Evolutionary conservation across 805 yeast genomes (phyloP).

Genomic region (Starmerella sirachaensis): DNA sequence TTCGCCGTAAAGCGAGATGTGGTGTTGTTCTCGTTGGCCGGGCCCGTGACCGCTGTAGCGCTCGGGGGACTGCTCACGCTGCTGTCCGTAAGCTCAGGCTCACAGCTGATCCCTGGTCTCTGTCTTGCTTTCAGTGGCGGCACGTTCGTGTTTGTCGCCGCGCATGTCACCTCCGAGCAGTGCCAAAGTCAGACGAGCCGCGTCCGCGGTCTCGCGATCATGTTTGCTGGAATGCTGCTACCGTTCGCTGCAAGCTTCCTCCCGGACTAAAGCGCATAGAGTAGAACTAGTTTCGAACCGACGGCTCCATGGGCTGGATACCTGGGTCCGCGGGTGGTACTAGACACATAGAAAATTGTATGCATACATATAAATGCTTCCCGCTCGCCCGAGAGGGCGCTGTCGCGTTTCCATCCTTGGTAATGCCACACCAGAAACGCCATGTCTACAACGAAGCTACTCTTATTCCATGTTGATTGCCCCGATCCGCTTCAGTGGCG

Average conservation of each 20-base stretch:
- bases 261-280: slow-evolving; percentile 8
- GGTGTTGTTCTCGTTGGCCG: slow-evolving; percentile 42
- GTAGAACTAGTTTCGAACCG: not conserved
- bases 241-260: slow-evolving; percentile 19
- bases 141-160: slow-evolving; percentile 58
- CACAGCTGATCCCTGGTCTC: slow-evolving; percentile 35
- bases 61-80: slow-evolving; percentile 34
- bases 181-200: not conserved
- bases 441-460: too few relatives aligned
- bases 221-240: slow-evolving; percentile 14
- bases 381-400: too few relatives aligned
- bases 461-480: too few relatives aligned
- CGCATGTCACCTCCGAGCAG: slow-evolving; percentile 36
- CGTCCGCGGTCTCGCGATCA: slow-evolving; percentile 5
- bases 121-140: slow-evolving; percentile 58
- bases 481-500: too few relatives aligned
- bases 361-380: too few relatives aligned
- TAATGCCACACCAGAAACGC: too few relatives aligned
- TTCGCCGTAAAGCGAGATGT: slow-evolving; percentile 33
- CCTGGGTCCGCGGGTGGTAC: too few relatives aligned
- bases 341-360: too few relatives aligned
- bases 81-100: not conserved
- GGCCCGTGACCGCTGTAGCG: slow-evolving; percentile 48
- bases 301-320: not conserved
- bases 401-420: too few relatives aligned